Evolutionary conservation across 1,284 basidiomycete species (phyloP), one percentile per base, ranked within the genome.

Genomic region (Inonotus obliquus): DNA sequence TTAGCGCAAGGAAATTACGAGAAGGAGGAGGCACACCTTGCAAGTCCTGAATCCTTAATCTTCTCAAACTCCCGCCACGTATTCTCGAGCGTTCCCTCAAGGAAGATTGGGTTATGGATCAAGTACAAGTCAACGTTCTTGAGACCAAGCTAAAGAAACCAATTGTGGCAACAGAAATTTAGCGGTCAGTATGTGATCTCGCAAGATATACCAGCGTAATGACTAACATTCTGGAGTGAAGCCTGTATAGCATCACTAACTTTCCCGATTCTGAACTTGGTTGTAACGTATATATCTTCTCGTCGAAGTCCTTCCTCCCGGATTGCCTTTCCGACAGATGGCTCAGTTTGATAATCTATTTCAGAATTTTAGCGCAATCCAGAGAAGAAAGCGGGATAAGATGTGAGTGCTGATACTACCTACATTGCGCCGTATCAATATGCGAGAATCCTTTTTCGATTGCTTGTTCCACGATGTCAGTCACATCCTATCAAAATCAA

Each of bases 71-170:
- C 78, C 62, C 76, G 77, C 90, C 90, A 92, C 0, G 76, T 77
- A 4, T 74, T 77, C 54, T 80, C 77, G 59, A 86, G 76, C 63
- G 85, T 77, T 9, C 75, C 75, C 25, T 70, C 66, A 13, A 79
- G 71, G 39, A 81, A 66, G 0, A 62, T 58, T 0, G 89, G 87
- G 13, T 60, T 60, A 67, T 91, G 89, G 35, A 90, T 82, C 41
- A 89, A 79, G 73, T 91, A 92, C 14, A 92, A 71, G 69, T 93
- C 89, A 11, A 93, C 75, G 64, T 87, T 84, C 53, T 83, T 76
- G 5, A 92, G 67, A 1, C 84, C 84, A 14, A 92, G 81, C 86
- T 89, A 48, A 2, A 13, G 27, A 53, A 25, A 51, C 29, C 32
- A 44, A 29, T 27, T 21, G 35, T 45, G 14, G 29, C 13, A 44